Conservation (phyloP, 1,284 basidiomycete genomes). For the Athelia sp. region DNA sequence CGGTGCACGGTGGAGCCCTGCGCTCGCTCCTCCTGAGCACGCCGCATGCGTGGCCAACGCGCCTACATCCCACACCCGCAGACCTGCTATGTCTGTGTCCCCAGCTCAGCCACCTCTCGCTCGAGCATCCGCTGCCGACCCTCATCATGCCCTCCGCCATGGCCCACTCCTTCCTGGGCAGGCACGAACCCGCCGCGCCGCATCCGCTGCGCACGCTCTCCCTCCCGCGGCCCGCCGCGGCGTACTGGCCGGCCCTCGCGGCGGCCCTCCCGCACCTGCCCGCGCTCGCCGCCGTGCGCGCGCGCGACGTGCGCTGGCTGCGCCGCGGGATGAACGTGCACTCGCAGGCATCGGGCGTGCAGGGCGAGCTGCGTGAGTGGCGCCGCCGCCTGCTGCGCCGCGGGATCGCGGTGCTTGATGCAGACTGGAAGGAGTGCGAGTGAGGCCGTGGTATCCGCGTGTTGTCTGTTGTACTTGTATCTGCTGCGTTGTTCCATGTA, state of each 20-base stretch:
- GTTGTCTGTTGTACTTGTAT: not conserved
- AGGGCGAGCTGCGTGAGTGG: slow-evolving; percentile 76
- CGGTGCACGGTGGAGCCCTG: slow-evolving; percentile 56
- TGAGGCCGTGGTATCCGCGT: slow-evolving; percentile 10
- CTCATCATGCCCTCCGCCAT: slow-evolving; percentile 30
- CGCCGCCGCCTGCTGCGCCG: slow-evolving; percentile 48
- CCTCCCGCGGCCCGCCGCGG: slow-evolving; percentile 59
- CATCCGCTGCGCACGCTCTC: slow-evolving; percentile 61
- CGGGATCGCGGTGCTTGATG: slow-evolving; percentile 58
- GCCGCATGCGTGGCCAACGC: slow-evolving; percentile 67
- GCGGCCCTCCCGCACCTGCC: slow-evolving; percentile 52
- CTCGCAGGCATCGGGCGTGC: slow-evolving; percentile 67
- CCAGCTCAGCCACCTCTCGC: slow-evolving; percentile 56
- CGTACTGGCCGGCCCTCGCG: slow-evolving; percentile 53
- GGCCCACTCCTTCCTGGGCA: not conserved
- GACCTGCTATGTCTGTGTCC: slow-evolving; percentile 52
- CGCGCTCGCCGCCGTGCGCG: slow-evolving; percentile 48
- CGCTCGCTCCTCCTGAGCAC: slow-evolving; percentile 64
- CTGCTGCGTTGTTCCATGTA: not conserved
- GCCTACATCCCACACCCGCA: slow-evolving; percentile 52
- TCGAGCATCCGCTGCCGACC: slow-evolving; percentile 58
- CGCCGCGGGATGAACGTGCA: slow-evolving; percentile 55
- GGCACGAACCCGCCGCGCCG: slow-evolving; percentile 18
- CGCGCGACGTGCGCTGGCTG: slow-evolving; percentile 68
- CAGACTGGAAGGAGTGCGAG: slow-evolving; percentile 54